Evolutionary conservation across 805 yeast species (phyloP), one percentile per base, ranked within the genome.

Genomic region (Nakazawaea wyomingensis): DNA sequence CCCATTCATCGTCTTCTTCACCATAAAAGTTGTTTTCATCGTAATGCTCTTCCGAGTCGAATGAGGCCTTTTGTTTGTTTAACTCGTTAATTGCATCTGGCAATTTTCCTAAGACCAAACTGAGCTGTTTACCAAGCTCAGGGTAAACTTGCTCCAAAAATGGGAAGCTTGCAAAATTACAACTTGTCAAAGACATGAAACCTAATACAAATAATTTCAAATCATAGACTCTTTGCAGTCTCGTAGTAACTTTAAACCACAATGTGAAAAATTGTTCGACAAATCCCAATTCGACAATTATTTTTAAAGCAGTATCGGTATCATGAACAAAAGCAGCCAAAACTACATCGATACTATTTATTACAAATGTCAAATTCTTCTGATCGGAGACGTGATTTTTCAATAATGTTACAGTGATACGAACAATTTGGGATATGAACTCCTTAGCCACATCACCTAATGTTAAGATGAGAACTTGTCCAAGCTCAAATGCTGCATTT

Each of bases 181-280:
- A 24, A 9, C 40, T 17, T 16, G 45, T 42, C 54, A 86, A 46
- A 9, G 78, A 68, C 45, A 90, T 60, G 18, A 84, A 56, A 0
- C 93, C 95, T 50, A 91, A 61, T 2, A 78, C 66, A 1, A 86
- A 78, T 34, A 91, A 62, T 61, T 89, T 90, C 59, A 87, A 69
- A 61, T 91, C 98, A 54, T 74, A 85, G 2, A 87, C 95, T 47
- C 95, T 68, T 18, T 72, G 71, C 51, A 83, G 71, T 21, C 66
- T 63, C 4, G 80, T 74, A 31, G 79, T 64, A 8, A 70, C 52
- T 17, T 71, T 66, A 54, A 84, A 76, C 96, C 96, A 88, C 41
- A 69, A 58, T 20, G 68, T 68, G 53, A 90, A 76, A 52, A 86
- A 76, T 11, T 63, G 52, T 28, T 71, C 69, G 4, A 79, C 56